phyloP scores from a whole-genome alignment of 805 yeast genomes.

The Isabelozyma pseudorhagii region DNA sequence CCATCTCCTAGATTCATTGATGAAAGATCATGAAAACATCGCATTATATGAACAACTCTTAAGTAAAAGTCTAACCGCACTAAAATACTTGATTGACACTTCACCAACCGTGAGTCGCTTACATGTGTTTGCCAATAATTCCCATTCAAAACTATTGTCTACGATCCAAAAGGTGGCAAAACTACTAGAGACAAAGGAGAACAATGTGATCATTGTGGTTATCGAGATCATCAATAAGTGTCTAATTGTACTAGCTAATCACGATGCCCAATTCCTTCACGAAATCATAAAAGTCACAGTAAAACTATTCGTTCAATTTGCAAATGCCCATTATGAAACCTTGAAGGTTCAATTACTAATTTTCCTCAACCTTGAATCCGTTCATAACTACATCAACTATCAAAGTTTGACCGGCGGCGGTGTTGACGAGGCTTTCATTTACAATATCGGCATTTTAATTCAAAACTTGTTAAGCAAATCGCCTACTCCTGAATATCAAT shows the following conservation, averaged over 20 bases:
- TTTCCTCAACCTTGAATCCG: slow-evolving; percentile 42
- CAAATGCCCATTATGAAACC: slow-evolving; percentile 38
- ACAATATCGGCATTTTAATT: slow-evolving; percentile 19
- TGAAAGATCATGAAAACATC: slow-evolving; percentile 1
- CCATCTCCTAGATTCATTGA: background rate
- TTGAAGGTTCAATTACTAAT: slow-evolving; percentile 42
- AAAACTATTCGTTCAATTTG: slow-evolving; percentile 28
- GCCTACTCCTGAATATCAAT: slow-evolving; percentile 6
- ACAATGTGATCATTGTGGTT: slow-evolving; percentile 14
- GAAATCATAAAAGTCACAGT: slow-evolving; percentile 38
- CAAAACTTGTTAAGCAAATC: slow-evolving; percentile 16
- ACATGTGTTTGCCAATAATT: slow-evolving; percentile 11
- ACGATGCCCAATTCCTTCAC: slow-evolving; percentile 35
- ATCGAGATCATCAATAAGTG: slow-evolving; percentile 46
- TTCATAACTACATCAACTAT: slow-evolving; percentile 34
- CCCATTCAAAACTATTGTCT: slow-evolving; percentile 16
- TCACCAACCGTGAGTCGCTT: slow-evolving; percentile 11
- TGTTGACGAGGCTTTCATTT: slow-evolving; percentile 8
- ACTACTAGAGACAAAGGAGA: slow-evolving; percentile 19
- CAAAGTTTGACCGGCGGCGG: slow-evolving; percentile 16
- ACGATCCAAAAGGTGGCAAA: slow-evolving; percentile 13
- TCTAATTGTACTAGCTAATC: slow-evolving; percentile 39
- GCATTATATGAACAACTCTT: slow-evolving; percentile 14
- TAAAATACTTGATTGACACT: slow-evolving; percentile 21
- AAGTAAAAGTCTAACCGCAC: slow-evolving; percentile 13